Conservation (phyloP, 2,329 filamentous ascomycete genomes). For the Pseudofabraea citricarpa region DNA sequence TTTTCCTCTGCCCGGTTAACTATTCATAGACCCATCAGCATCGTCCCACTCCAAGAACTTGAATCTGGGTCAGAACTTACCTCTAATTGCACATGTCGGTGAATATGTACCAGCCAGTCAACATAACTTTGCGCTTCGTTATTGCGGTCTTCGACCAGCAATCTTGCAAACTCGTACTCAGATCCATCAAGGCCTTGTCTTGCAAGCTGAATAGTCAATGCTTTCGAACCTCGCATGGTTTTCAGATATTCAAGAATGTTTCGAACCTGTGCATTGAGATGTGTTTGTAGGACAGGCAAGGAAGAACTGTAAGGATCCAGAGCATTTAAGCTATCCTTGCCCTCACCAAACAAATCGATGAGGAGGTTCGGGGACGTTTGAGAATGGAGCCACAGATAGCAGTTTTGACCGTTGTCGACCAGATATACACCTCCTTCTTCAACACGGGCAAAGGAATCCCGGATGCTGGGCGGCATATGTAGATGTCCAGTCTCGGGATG, state of each 20-base stretch:
- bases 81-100: conserved; percentile 90
- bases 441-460: conserved; percentile 80
- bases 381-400: conserved; percentile 86
- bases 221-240: conserved; percentile 77
- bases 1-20: conserved; percentile 67
- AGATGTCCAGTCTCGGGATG: conserved; percentile 81
- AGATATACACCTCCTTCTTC: conserved; percentile 93
- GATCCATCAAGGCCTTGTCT: conserved; percentile 90
- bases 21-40: conserved; percentile 26
- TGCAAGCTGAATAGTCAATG: conserved; percentile 82
- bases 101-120: conserved; percentile 95
- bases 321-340: conserved; percentile 62
- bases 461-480: conserved; percentile 72
- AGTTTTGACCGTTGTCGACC: conserved; percentile 90
- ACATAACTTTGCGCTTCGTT: conserved; percentile 98
- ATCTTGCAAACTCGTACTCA: conserved; percentile 91
- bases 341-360: conserved; percentile 82
- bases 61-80: conserved; percentile 36
- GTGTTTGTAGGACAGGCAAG: conserved; percentile 81
- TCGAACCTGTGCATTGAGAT: conserved; percentile 89
- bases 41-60: neutral
- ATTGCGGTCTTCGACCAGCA: conserved; percentile 91
- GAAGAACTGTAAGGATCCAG: conserved; percentile 78
- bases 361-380: conserved; percentile 91
- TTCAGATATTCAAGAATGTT: conserved; percentile 89